These are phyloP conservation scores for Lonicera japonica DNA, from an alignment of 129 eudicot genomes.

Conservation along the genomic window DNA sequence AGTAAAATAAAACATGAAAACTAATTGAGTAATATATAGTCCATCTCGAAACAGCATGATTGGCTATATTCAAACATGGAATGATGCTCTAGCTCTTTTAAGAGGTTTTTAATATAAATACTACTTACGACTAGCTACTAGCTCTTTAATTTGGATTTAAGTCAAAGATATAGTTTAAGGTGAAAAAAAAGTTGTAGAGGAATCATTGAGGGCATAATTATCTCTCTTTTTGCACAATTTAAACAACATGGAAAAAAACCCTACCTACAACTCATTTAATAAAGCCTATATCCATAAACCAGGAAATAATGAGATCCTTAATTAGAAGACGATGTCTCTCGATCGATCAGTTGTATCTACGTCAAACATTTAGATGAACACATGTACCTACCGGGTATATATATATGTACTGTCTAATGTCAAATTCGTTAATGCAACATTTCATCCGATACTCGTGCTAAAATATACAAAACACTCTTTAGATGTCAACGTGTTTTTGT, in stretches of 20 bases:
- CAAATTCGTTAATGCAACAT: neutral
- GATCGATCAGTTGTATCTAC: too few species aligned
- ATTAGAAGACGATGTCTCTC: too few species aligned
- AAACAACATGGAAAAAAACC: slow-evolving; percentile 30
- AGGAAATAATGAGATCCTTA: too few species aligned
- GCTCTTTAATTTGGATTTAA: slow-evolving; percentile 53
- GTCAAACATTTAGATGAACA: too few species aligned
- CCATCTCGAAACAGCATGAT: slow-evolving; percentile 23
- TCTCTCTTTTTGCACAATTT: slow-evolving; percentile 26
- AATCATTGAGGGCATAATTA: slow-evolving; percentile 42
- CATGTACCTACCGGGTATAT: too few species aligned
- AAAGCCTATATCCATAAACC: neutral
- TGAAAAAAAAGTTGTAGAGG: slow-evolving; percentile 1
- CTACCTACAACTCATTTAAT: slow-evolving; percentile 20
- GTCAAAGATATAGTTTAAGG: slow-evolving; percentile 50
- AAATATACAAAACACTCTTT: neutral
- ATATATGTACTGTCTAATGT: too few species aligned
- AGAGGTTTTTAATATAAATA: slow-evolving; percentile 21
- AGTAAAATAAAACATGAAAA: slow-evolving; percentile 16
- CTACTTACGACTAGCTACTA: slow-evolving; percentile 27
- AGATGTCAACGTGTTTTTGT: too few species aligned
- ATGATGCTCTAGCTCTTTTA: slow-evolving; percentile 16
- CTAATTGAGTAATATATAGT: slow-evolving; percentile 5
- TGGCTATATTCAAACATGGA: slow-evolving; percentile 37
- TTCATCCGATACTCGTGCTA: slow-evolving; percentile 1